These are phyloP conservation scores for Suhomyces maxii DNA, from an alignment of 1,139 yeast species.

Conservation along the genomic window DNA sequence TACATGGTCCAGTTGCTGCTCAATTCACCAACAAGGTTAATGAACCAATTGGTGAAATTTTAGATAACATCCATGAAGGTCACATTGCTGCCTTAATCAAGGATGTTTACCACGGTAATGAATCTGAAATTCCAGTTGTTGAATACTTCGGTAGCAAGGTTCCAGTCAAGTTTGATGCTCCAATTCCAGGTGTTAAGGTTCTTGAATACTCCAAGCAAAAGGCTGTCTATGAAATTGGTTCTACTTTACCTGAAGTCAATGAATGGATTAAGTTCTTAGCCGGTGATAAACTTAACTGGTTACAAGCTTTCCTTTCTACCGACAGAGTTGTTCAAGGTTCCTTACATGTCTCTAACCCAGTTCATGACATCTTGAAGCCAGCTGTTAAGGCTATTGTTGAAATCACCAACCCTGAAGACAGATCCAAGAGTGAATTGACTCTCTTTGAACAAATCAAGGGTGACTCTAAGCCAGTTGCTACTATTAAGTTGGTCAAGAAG, in stretches of 20 bases:
- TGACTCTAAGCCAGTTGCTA: constrained; percentile 66
- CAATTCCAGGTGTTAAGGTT: constrained; percentile 34
- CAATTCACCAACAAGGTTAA: constrained; percentile 82
- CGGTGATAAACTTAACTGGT: constrained; percentile 80
- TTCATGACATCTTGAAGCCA: constrained; percentile 79
- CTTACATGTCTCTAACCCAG: constrained; percentile 76
- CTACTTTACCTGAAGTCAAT: constrained; percentile 43
- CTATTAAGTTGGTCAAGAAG: constrained; percentile 50
- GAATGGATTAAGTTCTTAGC: constrained; percentile 83
- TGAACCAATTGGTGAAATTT: constrained; percentile 88
- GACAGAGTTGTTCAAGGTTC: constrained; percentile 82
- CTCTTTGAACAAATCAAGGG: constrained; percentile 76
- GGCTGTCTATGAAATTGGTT: constrained; percentile 48
- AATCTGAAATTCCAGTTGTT: constrained; percentile 73
- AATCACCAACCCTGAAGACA: constrained; percentile 51
- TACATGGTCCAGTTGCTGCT: constrained; percentile 98
- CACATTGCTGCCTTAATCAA: constrained; percentile 70
- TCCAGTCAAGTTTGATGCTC: constrained; percentile 29
- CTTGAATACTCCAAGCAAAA: constrained; percentile 35
- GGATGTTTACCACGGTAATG: constrained; percentile 72
- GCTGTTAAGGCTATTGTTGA: constrained; percentile 63
- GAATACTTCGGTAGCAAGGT: constrained; percentile 83
- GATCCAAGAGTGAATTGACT: constrained; percentile 59
- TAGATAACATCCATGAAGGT: constrained; percentile 88
- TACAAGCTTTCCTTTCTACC: constrained; percentile 83